Conservation (phyloP, 768 basidiomycete species). For the Suillus placidus region DNA sequence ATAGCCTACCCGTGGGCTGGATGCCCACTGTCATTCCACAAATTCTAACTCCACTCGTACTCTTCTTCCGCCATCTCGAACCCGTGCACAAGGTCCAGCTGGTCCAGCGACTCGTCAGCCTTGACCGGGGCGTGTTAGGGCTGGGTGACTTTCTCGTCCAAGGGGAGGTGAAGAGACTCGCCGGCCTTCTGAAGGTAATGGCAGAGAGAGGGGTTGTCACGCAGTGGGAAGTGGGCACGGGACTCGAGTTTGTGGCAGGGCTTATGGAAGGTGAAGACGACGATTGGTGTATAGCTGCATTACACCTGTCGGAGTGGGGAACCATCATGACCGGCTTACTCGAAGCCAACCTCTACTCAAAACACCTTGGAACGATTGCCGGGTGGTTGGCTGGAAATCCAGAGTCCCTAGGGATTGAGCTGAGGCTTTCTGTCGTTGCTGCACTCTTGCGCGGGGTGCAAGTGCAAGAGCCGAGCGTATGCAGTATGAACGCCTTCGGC, state of each 20-base stretch:
- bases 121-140: constrained; percentile 52
- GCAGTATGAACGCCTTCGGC: constrained; percentile 29
- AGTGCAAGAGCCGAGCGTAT: constrained; percentile 24
- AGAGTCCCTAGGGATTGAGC: constrained; percentile 2
- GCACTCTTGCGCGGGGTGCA: constrained; percentile 34
- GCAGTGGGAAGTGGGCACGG: constrained; percentile 49
- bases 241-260: constrained; percentile 49
- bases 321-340: constrained; percentile 2
- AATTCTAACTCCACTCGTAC: constrained; percentile 53
- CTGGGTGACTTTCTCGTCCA: constrained; percentile 58
- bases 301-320: neutral
- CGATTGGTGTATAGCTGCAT: constrained; percentile 2
- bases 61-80: constrained; percentile 61
- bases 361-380: constrained; percentile 5
- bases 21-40: constrained; percentile 56
- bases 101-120: constrained; percentile 52
- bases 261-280: constrained; percentile 31
- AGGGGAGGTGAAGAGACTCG: constrained; percentile 52
- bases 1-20: constrained; percentile 41
- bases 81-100: constrained; percentile 56
- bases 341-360: neutral
- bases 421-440: constrained; percentile 39
- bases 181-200: constrained; percentile 8
- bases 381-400: neutral
- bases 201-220: constrained; percentile 39